Conservation (phyloP, 1,284 basidiomycete genomes). For the Heliocybe sulcata region DNA sequence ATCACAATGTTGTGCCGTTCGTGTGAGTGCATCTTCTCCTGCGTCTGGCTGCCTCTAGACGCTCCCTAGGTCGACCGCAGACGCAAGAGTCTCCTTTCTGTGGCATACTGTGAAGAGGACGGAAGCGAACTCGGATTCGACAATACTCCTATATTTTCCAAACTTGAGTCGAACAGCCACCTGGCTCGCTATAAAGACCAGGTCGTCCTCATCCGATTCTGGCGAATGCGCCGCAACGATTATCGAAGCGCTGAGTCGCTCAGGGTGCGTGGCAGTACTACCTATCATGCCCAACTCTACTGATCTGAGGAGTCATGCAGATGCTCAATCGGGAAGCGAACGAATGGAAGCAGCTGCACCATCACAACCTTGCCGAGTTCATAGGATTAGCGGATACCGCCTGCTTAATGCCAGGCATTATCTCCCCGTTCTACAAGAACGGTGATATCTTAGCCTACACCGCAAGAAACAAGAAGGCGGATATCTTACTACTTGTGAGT, state of each 20-base stretch:
- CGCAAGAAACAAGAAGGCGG: background rate
- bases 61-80: no score
- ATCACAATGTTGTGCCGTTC: no score
- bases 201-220: background rate
- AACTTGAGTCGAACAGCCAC: background rate
- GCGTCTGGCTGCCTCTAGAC: no score
- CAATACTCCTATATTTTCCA: background rate
- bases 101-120: background rate
- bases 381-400: background rate
- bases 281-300: background rate
- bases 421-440: background rate
- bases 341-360: background rate
- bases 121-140: background rate
- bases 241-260: background rate
- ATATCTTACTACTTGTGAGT: background rate
- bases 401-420: background rate
- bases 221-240: background rate
- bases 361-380: background rate
- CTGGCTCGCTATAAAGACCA: background rate
- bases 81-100: background rate
- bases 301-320: background rate
- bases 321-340: background rate
- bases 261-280: background rate
- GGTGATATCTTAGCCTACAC: background rate
- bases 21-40: no score